A percentile compares a stretch with the other conserved stretches of the same genome.
phyloP scores from a whole-genome alignment of 768 basidiomycete species.

The Kwoniella bestiolae region DNA sequence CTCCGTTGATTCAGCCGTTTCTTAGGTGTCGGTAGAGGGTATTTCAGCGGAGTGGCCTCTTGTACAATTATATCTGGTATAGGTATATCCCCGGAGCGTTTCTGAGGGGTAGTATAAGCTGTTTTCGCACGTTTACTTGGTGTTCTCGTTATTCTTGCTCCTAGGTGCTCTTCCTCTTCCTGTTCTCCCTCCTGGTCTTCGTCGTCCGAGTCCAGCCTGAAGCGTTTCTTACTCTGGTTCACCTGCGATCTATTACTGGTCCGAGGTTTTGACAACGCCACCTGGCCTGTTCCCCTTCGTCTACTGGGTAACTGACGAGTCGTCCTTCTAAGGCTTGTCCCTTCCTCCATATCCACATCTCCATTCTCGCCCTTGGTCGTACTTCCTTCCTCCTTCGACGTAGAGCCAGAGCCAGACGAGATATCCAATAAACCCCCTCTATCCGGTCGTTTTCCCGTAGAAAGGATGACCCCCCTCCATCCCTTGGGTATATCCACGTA shows the following conservation, averaged over 20 bases:
- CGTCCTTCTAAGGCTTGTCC: background rate
- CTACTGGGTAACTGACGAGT: conserved; percentile 21
- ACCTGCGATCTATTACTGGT: conserved; percentile 5
- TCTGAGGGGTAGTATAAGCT: conserved; percentile 13
- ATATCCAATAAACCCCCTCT: conserved; percentile 22
- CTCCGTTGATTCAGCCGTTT: conserved; percentile 14
- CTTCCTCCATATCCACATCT: background rate
- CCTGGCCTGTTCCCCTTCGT: conserved; percentile 41
- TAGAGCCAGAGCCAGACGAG: background rate
- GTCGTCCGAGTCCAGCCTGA: no score
- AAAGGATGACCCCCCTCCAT: conserved; percentile 38
- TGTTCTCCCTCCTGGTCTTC: background rate
- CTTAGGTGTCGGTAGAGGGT: conserved; percentile 34
- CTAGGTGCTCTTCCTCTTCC: conserved; percentile 19
- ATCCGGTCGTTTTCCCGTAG: conserved; percentile 28
- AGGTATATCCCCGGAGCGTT: background rate
- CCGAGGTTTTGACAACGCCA: conserved; percentile 40
- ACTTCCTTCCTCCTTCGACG: background rate
- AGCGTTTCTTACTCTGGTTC: background rate
- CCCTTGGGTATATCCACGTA: conserved; percentile 35
- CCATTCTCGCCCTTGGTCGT: background rate
- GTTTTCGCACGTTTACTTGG: conserved; percentile 7
- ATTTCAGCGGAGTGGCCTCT: conserved; percentile 45
- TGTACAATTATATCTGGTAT: conserved; percentile 33
- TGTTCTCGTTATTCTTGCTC: conserved; percentile 6